phyloP scores from a whole-genome alignment of 2,329 filamentous ascomycete genomes.

The Penicillium sp. region DNA sequence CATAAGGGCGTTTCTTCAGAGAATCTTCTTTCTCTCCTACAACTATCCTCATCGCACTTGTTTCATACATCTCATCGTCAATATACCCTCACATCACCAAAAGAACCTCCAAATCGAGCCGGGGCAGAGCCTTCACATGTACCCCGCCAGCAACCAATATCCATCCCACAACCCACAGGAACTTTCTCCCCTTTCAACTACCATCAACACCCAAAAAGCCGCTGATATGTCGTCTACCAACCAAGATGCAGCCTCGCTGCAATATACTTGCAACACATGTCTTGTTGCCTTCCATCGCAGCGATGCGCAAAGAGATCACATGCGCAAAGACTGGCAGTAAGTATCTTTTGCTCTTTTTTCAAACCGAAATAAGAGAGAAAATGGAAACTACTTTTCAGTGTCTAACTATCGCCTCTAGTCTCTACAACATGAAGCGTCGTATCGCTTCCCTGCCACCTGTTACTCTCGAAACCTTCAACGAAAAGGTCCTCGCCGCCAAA shows the following conservation, averaged over 20 bases:
- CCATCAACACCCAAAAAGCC: neutral
- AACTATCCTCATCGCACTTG: neutral
- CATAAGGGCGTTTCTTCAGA: neutral
- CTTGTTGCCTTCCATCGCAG: constrained; percentile 93
- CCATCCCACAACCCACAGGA: constrained; percentile 25
- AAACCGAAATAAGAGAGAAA: neutral
- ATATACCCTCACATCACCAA: neutral
- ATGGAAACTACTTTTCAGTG: neutral
- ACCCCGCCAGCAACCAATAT: constrained; percentile 28
- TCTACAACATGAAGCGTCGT: constrained; percentile 94
- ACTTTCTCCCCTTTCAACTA: constrained; percentile 10
- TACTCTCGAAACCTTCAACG: constrained; percentile 86
- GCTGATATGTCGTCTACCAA: constrained; percentile 24
- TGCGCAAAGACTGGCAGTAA: constrained; percentile 99
- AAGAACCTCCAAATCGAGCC: neutral
- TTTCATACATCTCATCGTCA: neutral
- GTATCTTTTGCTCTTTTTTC: constrained; percentile 39
- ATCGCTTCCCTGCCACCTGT: constrained; percentile 88
- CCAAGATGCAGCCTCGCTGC: constrained; percentile 53
- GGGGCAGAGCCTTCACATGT: constrained; percentile 20
- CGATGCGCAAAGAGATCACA: constrained; percentile 88
- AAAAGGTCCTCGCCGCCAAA: constrained; percentile 90
- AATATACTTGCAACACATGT: constrained; percentile 97
- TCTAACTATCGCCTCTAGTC: constrained; percentile 48
- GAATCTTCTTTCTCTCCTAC: neutral